Evolutionary conservation across 495 filamentous ascomycete genomes (phyloP).

Genomic region (Rostrohypoxylon terebratum): DNA sequence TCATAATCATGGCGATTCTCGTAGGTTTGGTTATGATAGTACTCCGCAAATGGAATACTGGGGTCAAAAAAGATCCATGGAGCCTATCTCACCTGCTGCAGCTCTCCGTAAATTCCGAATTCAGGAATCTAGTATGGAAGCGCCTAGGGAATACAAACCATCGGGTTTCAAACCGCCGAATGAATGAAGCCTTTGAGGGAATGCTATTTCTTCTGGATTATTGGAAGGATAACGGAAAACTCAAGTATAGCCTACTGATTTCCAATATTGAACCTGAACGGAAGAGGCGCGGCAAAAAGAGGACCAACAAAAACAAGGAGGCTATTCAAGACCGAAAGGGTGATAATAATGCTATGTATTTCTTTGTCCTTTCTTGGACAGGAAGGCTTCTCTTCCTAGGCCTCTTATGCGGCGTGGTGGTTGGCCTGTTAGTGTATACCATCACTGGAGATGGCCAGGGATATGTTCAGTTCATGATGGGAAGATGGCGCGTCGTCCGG

Average conservation of each 20-base stretch:
- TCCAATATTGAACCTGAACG: conserved; percentile 13
- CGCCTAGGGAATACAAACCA: conserved; percentile 37
- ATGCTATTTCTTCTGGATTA: conserved; percentile 26
- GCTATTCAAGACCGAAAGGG: conserved; percentile 4
- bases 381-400: conserved; percentile 43
- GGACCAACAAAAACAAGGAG: conserved; percentile 25
- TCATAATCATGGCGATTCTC: conserved; percentile 39
- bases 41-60: conserved; percentile 49
- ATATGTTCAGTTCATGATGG: conserved; percentile 45
- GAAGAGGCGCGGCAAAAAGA: conserved; percentile 29
- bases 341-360: conserved; percentile 34
- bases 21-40: conserved; percentile 24
- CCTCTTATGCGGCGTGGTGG: conserved; percentile 37
- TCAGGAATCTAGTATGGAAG: conserved; percentile 36
- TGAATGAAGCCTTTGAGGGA: conserved; percentile 20
- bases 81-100: conserved; percentile 42
- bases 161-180: conserved; percentile 23
- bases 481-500: conserved; percentile 49
- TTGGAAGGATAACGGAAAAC: conserved; percentile 34
- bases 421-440: conserved; percentile 45
- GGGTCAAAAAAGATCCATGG: conserved; percentile 51
- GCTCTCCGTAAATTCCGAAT: conserved; percentile 41
- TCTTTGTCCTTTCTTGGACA: conserved; percentile 47
- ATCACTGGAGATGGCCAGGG: conserved; percentile 39
- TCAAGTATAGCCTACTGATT: conserved; percentile 34